Base-by-base conservation (phyloP, 495 filamentous ascomycete species). In the Amorphotheca resinae region DNA sequence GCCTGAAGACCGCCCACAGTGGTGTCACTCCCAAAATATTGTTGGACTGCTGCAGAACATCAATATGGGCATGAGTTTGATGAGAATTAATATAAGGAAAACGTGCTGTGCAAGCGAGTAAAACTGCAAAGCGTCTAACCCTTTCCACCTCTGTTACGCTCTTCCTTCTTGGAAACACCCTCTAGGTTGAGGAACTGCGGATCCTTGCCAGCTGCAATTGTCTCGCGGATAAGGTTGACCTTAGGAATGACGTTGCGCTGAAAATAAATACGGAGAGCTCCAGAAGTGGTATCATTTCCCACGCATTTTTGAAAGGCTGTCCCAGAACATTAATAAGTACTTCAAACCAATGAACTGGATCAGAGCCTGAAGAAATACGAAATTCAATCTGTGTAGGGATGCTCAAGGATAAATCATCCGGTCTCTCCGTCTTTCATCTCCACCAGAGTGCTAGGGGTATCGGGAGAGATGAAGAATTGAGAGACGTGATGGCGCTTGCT, bases 101-200 rank as follows among this genome's bases (percentile, higher is more conserved):
- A 22, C 21, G 9, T 22, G 33, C 38, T 48, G 45, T 37, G 38
- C n/a, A 30, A 25, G 9, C 23, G 6, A 28, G n/a, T 4, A 18
- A 21, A 25, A 15, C 16, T 22, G 22, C 11, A 33, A 32, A n/a
- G n/a, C n/a, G n/a, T 37, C 44, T 46, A 17, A 46, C 44, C 36
- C 33, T 45, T 45, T 18, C 14, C 25, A 11, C 33, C 33, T 16
- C 22, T 35, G 15, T 14, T 28, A n/a, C 14, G 20, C 44, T 9
- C 33, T 28, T 8, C n/a, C n/a, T n/a, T n/a, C n/a, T 28, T 42
- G 33, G 17, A 21, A 21, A 11, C 23, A 5, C 6, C 16, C 15
- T 46, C 50, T 42, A 53, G 31, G 14, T 28, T 23, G 11, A 49
- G 22, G 17, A 44, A 39, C 22, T 48, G 50, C 22, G 47, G 42